Evolutionary conservation across 2,329 filamentous ascomycete species (phyloP), one percentile per base, ranked within the genome.

Genomic region (Pestalotiopsis sp.): DNA sequence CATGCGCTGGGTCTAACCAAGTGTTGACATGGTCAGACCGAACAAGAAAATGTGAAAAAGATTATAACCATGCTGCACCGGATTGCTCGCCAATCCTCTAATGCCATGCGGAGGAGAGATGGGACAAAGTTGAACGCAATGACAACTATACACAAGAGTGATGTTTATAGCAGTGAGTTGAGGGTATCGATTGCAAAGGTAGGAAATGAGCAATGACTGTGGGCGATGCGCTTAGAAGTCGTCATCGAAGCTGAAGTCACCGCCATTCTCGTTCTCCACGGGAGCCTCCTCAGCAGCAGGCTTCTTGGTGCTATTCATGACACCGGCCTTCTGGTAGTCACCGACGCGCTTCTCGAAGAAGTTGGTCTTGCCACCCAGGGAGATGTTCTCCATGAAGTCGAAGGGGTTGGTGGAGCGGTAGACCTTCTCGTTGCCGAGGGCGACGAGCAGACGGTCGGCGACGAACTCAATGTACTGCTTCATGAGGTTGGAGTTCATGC

Each of bases 381-480:
- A 98, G 83, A 99, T 99, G 85, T 97, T 98, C 89, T 99, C 96
- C 96, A 99, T 99, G 84, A 99, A 99, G 88, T 99, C 96, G 81
- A 99, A 99, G 80, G 96, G 96, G 86, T 99, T 99, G 81, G 91
- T 89, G 31, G 92, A 87, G 80, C 96, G 93, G 90, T 97, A 99
- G 77, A 93, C 87, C 88, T 98, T 98, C 76, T 93, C 89, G 83
- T 98, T 98, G 78, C 96, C 96, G 61, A 99, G 92, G 40, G 96
- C 91, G 69, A 98, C 86, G 45, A 99, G 90, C 45, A 99, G 92
- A 76, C 96, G 93, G 82, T 99, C 96, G 72, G 96, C 96, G 63
- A 99, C 96, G 77, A 99, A 99, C 89, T 99, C 96, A 75, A 99
- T 99, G 88, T 99, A 99, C 85, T 98, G 95, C 89, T 97, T 97